Evolutionary conservation across 2,329 filamentous ascomycete species (phyloP), one percentile per base, ranked within the genome.

Genomic region (Fusarium foetens): DNA sequence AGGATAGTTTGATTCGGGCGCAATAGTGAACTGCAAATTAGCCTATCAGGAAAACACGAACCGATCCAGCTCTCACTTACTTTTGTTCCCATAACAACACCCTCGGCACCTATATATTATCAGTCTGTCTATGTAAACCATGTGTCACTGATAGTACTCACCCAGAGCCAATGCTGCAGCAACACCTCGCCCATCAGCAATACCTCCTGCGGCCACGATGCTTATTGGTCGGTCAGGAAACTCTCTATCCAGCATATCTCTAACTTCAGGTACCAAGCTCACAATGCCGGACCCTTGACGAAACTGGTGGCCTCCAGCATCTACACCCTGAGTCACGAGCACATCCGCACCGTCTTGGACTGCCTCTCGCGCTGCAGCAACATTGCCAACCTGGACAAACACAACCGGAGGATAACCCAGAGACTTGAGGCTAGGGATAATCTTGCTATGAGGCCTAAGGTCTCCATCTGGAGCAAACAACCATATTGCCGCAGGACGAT

Each of bases 221-320:
- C 76, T 80, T 21, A 85, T 72, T 2, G 79, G 75, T 29, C 75
- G 78, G 8, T 75, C 79, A 1, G 72, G 53, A 60, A 83, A 83
- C 73, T 83, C 81, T 1, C 65, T 73, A 6, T 75, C 77, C 21
- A 91, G 69, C 60, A 86, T 82, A 63, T 85, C 84, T 52, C 79
- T 80, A 13, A 90, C 84, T 79, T 92, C 90, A 0, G 89, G 89
- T 41, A 92, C 78, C 7, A 92, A 79, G 6, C 84, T 82, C 7
- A 91, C 78, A 5, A 92, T 80, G 10, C 89, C 85, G 5, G 86
- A 85, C 7, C 87, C 88, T 27, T 81, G 79, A 1, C 83, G 82
- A 48, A 88, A 86, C 68, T 90, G 89, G 75, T 92, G 90, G 0
- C 90, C 90, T 12, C 90, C 90, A 2, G 90, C 90, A 79, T 92